Percentiles rank a stretch among this genome's conserved stretches.
Evolutionary conservation across 1,284 basidiomycete genomes (phyloP).

Genomic region (Apiotrichum gamsii): DNA sequence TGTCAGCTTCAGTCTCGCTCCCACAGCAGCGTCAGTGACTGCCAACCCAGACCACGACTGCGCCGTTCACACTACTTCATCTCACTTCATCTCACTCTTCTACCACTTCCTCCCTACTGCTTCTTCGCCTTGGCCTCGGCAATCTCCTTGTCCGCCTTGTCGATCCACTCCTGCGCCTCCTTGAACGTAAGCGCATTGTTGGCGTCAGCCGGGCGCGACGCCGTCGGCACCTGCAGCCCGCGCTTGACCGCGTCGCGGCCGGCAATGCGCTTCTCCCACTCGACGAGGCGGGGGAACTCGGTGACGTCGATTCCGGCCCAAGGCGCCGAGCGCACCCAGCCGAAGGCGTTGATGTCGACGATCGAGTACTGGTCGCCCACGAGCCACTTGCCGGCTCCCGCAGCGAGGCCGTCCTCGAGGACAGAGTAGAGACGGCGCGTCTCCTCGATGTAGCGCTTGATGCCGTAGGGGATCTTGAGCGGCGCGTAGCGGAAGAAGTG

Average conservation of each 20-base stretch:
- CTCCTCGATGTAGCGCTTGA: conserved; percentile 65
- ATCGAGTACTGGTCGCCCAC: conserved; percentile 63
- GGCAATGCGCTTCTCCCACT: conserved; percentile 51
- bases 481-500: conserved; percentile 40
- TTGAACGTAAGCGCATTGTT: conserved; percentile 16
- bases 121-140: conserved; percentile 16
- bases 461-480: conserved; percentile 47
- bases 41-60: too few species aligned
- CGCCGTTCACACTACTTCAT: too few species aligned
- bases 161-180: conserved; percentile 20
- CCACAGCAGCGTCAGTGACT: too few species aligned
- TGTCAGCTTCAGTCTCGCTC: too few species aligned
- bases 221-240: conserved; percentile 42
- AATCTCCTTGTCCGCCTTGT: conserved; percentile 27
- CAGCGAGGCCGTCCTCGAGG: conserved; percentile 61
- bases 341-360: conserved; percentile 48
- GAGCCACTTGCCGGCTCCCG: conserved; percentile 52
- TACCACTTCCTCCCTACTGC: too few species aligned
- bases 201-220: conserved; percentile 8
- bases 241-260: conserved; percentile 49
- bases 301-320: conserved; percentile 54
- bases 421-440: conserved; percentile 70
- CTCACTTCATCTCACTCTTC: too few species aligned
- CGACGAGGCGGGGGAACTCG: conserved; percentile 57
- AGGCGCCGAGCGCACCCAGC: conserved; percentile 53